These are phyloP conservation scores for Ceratocystiopsis brevicomis DNA, from an alignment of 2,329 filamentous ascomycete species.

Conservation along the genomic window DNA sequence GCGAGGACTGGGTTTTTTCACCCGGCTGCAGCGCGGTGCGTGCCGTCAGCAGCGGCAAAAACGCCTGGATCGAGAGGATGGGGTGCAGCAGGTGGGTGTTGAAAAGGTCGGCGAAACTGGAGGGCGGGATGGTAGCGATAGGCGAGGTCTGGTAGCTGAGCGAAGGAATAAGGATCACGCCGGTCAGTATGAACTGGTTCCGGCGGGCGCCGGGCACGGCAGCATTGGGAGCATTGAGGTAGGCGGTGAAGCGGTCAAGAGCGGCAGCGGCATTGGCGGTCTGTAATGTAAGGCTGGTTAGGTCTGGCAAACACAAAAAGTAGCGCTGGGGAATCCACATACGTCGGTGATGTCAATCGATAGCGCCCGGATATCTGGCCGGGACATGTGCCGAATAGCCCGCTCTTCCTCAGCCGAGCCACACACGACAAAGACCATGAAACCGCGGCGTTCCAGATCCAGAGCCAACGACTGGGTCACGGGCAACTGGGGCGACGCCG, in stretches of 20 bases:
- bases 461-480: slow-evolving; percentile 66
- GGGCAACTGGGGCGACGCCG: slow-evolving; percentile 70
- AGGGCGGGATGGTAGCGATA: slow-evolving; percentile 68
- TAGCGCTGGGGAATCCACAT: slow-evolving; percentile 16
- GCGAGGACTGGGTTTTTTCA: slow-evolving; percentile 12
- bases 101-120: slow-evolving; percentile 72
- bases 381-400: slow-evolving; percentile 54
- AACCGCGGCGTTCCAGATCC: slow-evolving; percentile 79
- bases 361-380: slow-evolving; percentile 65
- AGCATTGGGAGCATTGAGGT: slow-evolving; percentile 55
- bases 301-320: not conserved
- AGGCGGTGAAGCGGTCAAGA: slow-evolving; percentile 51
- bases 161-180: slow-evolving; percentile 68
- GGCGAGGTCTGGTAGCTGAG: slow-evolving; percentile 64
- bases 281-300: slow-evolving; percentile 26
- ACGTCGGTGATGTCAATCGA: slow-evolving; percentile 69
- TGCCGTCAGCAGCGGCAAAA: slow-evolving; percentile 59
- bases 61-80: slow-evolving; percentile 72
- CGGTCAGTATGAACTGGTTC: slow-evolving; percentile 58
- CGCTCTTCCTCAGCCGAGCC: slow-evolving; percentile 71
- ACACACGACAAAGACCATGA: slow-evolving; percentile 82
- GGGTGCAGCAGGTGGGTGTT: slow-evolving; percentile 84
- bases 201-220: slow-evolving; percentile 58
- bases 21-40: slow-evolving; percentile 27
- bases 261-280: slow-evolving; percentile 47